These are phyloP conservation scores for Carex kokanica DNA, from an alignment of 176 grass and related monocot genomes.

Conservation along the genomic window DNA sequence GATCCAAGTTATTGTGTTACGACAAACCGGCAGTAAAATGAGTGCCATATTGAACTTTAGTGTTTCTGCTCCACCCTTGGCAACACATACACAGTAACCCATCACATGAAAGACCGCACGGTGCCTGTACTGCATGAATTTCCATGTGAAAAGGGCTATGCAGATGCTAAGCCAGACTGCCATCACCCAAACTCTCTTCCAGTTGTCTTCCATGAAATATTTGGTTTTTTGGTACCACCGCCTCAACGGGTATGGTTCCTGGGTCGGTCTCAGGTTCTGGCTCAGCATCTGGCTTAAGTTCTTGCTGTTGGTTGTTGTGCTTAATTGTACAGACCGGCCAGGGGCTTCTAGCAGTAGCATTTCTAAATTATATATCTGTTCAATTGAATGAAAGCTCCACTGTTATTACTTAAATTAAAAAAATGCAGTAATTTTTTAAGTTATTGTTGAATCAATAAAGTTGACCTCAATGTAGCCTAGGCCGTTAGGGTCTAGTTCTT, in stretches of 20 bases:
- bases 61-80: constrained; percentile 95
- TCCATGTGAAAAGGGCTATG: constrained; percentile 59
- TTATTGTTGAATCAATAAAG: background rate
- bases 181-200: constrained; percentile 83
- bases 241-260: constrained; percentile 70
- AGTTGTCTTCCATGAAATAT: constrained; percentile 96
- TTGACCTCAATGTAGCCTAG: constrained; percentile 82
- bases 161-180: constrained; percentile 66
- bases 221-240: constrained; percentile 42
- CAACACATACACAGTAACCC: constrained; percentile 97
- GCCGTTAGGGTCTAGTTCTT: constrained; percentile 80
- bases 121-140: constrained; percentile 65
- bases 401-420: background rate
- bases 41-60: constrained; percentile 99
- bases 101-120: constrained; percentile 76
- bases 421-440: background rate
- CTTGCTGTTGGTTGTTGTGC: constrained; percentile 64
- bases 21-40: constrained; percentile 87
- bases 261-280: constrained; percentile 70
- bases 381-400: background rate
- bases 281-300: constrained; percentile 89
- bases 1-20: constrained; percentile 98
- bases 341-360: constrained; percentile 68
- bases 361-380: constrained; percentile 68
- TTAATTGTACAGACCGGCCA: constrained; percentile 46